These are phyloP conservation scores for Colletotrichum eremochloae DNA, from an alignment of 2,329 filamentous ascomycete genomes.

Conservation along the genomic window DNA sequence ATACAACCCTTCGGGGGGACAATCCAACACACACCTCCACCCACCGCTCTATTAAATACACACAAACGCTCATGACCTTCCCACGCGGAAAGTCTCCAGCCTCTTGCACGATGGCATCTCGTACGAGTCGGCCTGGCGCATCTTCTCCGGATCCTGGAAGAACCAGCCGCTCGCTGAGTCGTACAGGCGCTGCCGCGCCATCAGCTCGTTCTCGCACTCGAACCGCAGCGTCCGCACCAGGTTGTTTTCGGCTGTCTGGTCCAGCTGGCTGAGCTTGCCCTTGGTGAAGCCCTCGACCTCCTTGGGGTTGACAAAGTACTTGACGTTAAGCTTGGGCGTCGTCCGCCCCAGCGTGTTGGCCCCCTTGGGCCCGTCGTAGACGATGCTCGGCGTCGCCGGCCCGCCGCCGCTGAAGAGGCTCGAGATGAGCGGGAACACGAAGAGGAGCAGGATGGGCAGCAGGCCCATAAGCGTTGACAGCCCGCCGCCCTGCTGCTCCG, in stretches of 20 bases:
- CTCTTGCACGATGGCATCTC: slow-evolving; percentile 67
- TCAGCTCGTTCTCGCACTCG: slow-evolving; percentile 81
- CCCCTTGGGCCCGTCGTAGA: slow-evolving; percentile 78
- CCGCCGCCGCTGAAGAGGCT: slow-evolving; percentile 77
- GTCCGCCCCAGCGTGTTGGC: slow-evolving; percentile 82
- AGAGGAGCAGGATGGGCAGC: slow-evolving; percentile 89
- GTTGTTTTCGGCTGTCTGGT: slow-evolving; percentile 80
- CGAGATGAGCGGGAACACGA: slow-evolving; percentile 86
- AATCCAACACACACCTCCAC: background rate
- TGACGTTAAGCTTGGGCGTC: slow-evolving; percentile 77
- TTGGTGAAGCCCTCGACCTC: slow-evolving; percentile 80
- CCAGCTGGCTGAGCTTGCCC: slow-evolving; percentile 79
- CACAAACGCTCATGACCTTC: slow-evolving; percentile 23
- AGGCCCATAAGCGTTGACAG: slow-evolving; percentile 78
- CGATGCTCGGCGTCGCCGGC: slow-evolving; percentile 75
- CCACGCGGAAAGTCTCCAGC: slow-evolving; percentile 59
- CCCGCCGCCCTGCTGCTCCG: slow-evolving; percentile 64
- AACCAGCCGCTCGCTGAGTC: slow-evolving; percentile 92
- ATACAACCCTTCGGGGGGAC: background rate
- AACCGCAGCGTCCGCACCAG: slow-evolving; percentile 76
- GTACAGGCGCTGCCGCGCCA: slow-evolving; percentile 73
- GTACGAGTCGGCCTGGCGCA: slow-evolving; percentile 74
- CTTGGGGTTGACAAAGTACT: slow-evolving; percentile 86
- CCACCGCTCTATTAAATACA: background rate
- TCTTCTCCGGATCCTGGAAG: slow-evolving; percentile 82